Conservation (phyloP, 495 filamentous ascomycete genomes). For the Pyrenopolyporus hunteri region DNA sequence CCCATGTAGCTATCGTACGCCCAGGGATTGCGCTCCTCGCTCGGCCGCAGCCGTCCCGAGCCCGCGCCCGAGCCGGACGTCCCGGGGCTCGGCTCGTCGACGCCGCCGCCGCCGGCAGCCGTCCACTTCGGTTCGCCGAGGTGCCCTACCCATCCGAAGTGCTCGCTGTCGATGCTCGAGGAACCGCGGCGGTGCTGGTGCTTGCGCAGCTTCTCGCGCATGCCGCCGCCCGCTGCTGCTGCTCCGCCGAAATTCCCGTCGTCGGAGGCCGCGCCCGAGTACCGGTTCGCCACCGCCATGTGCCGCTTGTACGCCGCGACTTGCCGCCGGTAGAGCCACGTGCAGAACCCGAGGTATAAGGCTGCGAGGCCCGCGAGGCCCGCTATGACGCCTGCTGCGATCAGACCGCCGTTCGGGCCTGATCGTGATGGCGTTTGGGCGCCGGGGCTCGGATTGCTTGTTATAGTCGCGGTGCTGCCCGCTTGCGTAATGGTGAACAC, state of each 20-base stretch:
- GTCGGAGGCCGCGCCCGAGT: conserved; percentile 34
- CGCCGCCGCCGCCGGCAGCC: no score
- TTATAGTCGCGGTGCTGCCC: conserved; percentile 63
- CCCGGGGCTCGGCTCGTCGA: conserved; percentile 40
- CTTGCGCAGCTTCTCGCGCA: conserved; percentile 40
- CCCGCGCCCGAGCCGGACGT: conserved; percentile 23
- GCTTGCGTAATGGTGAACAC: conserved; percentile 68
- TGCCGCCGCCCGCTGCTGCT: conserved; percentile 1
- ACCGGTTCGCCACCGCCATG: conserved; percentile 60
- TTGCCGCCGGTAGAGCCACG: conserved; percentile 71
- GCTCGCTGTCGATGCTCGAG: conserved; percentile 37
- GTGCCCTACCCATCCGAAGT: conserved; percentile 46
- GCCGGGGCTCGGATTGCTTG: conserved; percentile 29
- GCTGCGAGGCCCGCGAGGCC: conserved; percentile 63
- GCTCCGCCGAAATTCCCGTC: conserved; percentile 7
- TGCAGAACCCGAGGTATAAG: conserved; percentile 71
- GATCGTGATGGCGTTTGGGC: conserved; percentile 1
- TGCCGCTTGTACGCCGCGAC: conserved; percentile 66
- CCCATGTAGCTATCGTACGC: conserved; percentile 15
- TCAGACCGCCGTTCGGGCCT: conserved; percentile 61
- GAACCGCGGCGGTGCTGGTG: conserved; percentile 21
- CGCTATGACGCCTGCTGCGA: conserved; percentile 68
- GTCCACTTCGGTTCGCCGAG: conserved; percentile 45
- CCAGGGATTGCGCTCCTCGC: conserved; percentile 28
- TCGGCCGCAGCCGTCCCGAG: conserved; percentile 19